Percentiles rank a stretch among this genome's conserved stretches.
These are phyloP conservation scores for Cladochytrium replicatum DNA, from an alignment of 192 early-diverging fungal genomes.

Conservation along the genomic window DNA sequence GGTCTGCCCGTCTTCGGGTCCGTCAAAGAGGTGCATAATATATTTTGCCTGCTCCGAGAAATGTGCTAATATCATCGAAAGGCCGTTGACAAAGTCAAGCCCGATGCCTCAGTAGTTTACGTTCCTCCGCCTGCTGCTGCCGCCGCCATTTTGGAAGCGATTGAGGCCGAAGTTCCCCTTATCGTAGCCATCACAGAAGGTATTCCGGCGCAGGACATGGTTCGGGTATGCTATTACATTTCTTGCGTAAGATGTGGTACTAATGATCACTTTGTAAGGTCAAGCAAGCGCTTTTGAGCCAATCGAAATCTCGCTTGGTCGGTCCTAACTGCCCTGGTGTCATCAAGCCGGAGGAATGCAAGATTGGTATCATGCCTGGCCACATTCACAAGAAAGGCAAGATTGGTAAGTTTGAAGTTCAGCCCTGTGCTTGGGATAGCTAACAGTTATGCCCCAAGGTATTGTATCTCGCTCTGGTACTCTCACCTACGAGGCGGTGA, in stretches of 20 bases:
- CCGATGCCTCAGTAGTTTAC: conserved; percentile 98
- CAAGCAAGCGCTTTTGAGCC: conserved; percentile 79
- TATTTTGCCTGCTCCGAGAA: no score
- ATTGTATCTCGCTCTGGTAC: conserved; percentile 99
- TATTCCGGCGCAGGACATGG: conserved; percentile 99
- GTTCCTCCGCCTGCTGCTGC: conserved; percentile 98
- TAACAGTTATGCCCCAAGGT: conserved; percentile 34
- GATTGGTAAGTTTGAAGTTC: conserved; percentile 42
- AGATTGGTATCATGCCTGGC: conserved; percentile 99
- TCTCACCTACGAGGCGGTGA: conserved; percentile 97
- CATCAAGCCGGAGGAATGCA: conserved; percentile 92
- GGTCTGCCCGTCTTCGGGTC: conserved; percentile 92
- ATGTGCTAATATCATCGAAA: no score
- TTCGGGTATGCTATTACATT: conserved; percentile 65
- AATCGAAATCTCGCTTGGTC: conserved; percentile 88
- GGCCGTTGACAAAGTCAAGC: conserved; percentile 74
- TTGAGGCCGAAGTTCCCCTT: conserved; percentile 92
- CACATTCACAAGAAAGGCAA: conserved; percentile 95
- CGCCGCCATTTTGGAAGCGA: conserved; percentile 90
- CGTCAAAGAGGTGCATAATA: conserved; percentile 61
- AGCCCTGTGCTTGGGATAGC: not conserved
- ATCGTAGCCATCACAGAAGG: conserved; percentile 98
- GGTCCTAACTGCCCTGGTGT: conserved; percentile 99
- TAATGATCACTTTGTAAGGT: conserved; percentile 45
- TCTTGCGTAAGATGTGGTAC: no score